A percentile compares a stretch with the other conserved stretches of the same genome.
Evolutionary conservation across 306 rosid genomes (phyloP).

Genomic region (Cucumis melo): DNA sequence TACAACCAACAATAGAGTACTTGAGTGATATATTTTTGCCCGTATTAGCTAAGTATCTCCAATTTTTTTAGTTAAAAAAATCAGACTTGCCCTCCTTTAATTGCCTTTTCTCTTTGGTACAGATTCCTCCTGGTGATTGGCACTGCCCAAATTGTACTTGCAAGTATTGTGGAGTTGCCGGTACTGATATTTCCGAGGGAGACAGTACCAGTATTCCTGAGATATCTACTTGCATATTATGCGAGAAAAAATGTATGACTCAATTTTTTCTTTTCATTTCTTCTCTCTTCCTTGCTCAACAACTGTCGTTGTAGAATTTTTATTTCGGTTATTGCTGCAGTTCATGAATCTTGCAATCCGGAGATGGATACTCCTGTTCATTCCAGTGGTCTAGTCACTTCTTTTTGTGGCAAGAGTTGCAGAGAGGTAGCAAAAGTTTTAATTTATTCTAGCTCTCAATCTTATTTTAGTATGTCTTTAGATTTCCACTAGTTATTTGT

Average conservation of each 20-base stretch:
- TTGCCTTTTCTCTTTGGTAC: constrained; percentile 6
- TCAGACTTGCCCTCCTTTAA: background rate
- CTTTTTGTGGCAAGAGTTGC: constrained; percentile 76
- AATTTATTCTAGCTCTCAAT: background rate
- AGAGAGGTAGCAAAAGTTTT: constrained; percentile 49
- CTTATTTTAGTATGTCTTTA: background rate
- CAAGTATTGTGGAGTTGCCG: constrained; percentile 63
- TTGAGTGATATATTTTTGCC: background rate
- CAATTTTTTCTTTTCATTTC: constrained; percentile 14
- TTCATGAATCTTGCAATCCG: constrained; percentile 48
- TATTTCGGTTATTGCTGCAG: constrained; percentile 27
- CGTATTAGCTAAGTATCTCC: background rate
- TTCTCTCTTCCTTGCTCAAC: background rate
- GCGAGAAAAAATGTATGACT: constrained; percentile 83
- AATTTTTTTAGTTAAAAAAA: too few relatives aligned
- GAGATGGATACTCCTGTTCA: constrained; percentile 30
- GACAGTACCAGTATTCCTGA: constrained; percentile 22
- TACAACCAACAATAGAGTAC: background rate
- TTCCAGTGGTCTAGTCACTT: constrained; percentile 15
- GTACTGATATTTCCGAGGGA: constrained; percentile 23
- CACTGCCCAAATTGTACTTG: constrained; percentile 89
- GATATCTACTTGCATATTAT: constrained; percentile 44
- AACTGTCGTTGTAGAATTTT: constrained; percentile 7
- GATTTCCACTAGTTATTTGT: background rate
- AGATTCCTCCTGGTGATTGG: constrained; percentile 96